These are phyloP conservation scores for Candida awuae DNA, from an alignment of 805 yeast genomes.

Conservation along the genomic window DNA sequence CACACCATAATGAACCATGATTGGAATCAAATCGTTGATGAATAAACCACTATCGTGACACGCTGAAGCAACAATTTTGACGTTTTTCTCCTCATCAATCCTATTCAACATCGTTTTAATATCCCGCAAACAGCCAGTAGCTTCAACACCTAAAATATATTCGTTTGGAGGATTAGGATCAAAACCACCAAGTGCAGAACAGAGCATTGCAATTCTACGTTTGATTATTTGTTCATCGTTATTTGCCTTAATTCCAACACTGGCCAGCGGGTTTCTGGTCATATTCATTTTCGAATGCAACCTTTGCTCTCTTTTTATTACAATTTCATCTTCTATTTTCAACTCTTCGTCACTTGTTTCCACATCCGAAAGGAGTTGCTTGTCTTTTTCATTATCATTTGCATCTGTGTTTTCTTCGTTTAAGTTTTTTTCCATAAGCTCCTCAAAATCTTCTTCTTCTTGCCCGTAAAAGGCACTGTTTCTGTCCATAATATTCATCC, in stretches of 20 bases:
- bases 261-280: constrained; percentile 3
- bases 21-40: constrained; percentile 61
- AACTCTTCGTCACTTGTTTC: constrained; percentile 6
- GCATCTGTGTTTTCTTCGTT: neutral
- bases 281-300: constrained; percentile 6
- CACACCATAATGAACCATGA: constrained; percentile 44
- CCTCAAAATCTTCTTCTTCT: constrained; percentile 17
- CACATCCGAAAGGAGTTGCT: constrained; percentile 6
- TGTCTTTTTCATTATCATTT: constrained; percentile 8
- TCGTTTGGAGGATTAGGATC: constrained; percentile 45
- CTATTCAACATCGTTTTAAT: constrained; percentile 79
- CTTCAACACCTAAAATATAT: constrained; percentile 83
- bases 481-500: constrained; percentile 3
- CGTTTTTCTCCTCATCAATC: constrained; percentile 64
- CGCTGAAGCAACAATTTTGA: constrained; percentile 81
- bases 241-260: neutral
- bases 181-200: constrained; percentile 86
- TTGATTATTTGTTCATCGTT: constrained; percentile 35
- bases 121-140: constrained; percentile 78
- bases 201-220: constrained; percentile 72
- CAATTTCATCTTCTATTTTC: neutral
- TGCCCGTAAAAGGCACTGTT: constrained; percentile 16
- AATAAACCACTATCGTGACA: constrained; percentile 75
- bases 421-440: constrained; percentile 11
- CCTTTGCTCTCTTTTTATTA: constrained; percentile 6